Evolutionary conservation across 306 rosid species (phyloP), one percentile per base, ranked within the genome.

Genomic region (Amphicarpaea edgeworthii): DNA sequence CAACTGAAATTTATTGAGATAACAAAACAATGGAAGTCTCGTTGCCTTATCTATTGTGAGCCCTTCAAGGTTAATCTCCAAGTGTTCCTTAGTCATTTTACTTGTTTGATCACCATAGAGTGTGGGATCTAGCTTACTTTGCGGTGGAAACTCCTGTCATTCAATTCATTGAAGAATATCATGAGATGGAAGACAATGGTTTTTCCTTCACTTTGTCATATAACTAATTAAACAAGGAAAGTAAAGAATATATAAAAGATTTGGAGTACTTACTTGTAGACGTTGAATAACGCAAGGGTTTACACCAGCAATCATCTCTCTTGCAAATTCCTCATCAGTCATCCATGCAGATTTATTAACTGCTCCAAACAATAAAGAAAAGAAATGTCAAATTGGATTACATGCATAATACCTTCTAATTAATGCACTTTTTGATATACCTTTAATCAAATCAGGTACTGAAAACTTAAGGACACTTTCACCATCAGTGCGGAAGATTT

Each of bases 251-350:
- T n/a, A 5, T 28, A 28, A 10, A 30, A 55, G 9, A 55, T 11
- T 62, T n/a, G 17, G 32, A 64, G 72, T 69, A 28, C 3, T 28
- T 77, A 85, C 83, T 49, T 85, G 67, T 32, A 85, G 75, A 34
- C 14, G 1, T 7, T 67, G 28, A 80, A 88, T 83, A 46, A 65
- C 2, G 11, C 75, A 60, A 19, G 93, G 90, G 67, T 88, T 83
- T 26, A 86, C 86, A 71, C 91, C 96, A 15, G 90, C 88, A 72
- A 85, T 45, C 84, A 88, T 88, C 73, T 90, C 91, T 73, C 93
- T 79, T 0, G 78, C 88, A 85, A 90, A 90, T 76, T 90, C 91
- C 57, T 88, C 93, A 75, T 90, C 93, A 23, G 88, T 86, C 82
- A 87, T 90, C 96, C 93, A 88, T 11, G 83, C 91, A 41, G 79